Conservation (phyloP, 805 yeast genomes). For the Kockiozyma suomiensis region DNA sequence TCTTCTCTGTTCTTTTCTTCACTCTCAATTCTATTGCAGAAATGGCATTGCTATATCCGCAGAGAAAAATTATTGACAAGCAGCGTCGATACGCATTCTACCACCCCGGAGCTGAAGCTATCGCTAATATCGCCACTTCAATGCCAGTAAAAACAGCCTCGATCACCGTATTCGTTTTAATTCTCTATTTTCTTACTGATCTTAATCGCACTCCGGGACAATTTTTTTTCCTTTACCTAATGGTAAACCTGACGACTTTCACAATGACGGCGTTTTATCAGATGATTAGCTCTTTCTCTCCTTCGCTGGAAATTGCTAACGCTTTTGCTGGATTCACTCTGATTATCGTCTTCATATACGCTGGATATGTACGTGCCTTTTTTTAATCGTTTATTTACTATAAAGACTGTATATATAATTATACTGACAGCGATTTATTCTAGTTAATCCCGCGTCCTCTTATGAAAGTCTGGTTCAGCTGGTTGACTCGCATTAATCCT, state of each 20-base stretch:
- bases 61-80: slow-evolving; percentile 60
- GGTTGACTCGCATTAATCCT: slow-evolving; percentile 64
- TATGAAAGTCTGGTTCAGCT: slow-evolving; percentile 73
- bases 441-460: slow-evolving; percentile 52
- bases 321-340: slow-evolving; percentile 51
- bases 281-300: slow-evolving; percentile 45
- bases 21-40: slow-evolving; percentile 52
- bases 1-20: slow-evolving; percentile 54
- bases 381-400: slow-evolving; percentile 42
- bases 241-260: slow-evolving; percentile 50
- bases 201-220: slow-evolving; percentile 56
- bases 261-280: slow-evolving; percentile 60
- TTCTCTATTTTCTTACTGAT: slow-evolving; percentile 57
- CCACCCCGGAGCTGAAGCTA: slow-evolving; percentile 65
- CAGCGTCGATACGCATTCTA: slow-evolving; percentile 61
- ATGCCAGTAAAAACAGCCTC: slow-evolving; percentile 54
- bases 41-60: slow-evolving; percentile 48
- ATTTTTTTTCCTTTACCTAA: slow-evolving; percentile 55
- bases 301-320: slow-evolving; percentile 46
- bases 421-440: no score
- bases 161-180: slow-evolving; percentile 52
- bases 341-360: slow-evolving; percentile 47
- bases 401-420: slow-evolving; percentile 31
- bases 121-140: slow-evolving; percentile 63
- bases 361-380: slow-evolving; percentile 44